Conservation (phyloP, 345 rosid genomes). For the Cardamine chenopodiifolia region DNA sequence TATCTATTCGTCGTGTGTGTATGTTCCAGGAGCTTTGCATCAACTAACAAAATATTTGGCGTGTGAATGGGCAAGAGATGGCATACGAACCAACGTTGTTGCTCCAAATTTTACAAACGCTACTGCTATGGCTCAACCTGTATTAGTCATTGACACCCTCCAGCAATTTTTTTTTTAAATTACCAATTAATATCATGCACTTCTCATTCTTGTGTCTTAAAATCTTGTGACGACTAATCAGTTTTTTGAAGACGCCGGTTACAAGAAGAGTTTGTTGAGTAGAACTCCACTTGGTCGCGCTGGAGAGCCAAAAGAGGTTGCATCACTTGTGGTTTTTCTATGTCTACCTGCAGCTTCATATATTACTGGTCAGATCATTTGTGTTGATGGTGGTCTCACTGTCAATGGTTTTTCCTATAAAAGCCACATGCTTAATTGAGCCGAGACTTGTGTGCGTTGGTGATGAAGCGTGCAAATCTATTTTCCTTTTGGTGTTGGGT, state of each 20-base stretch:
- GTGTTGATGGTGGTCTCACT: constrained; percentile 33
- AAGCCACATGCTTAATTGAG: constrained; percentile 6
- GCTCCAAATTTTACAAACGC: not conserved
- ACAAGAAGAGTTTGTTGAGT: not conserved
- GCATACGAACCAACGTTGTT: constrained; percentile 2
- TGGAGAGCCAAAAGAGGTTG: constrained; percentile 21
- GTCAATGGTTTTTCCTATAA: constrained; percentile 22
- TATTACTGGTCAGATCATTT: constrained; percentile 36
- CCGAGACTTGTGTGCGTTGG: not conserved
- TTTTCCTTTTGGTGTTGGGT: no score
- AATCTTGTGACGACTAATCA: constrained; percentile 5
- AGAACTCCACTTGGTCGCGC: constrained; percentile 30
- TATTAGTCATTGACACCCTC: not conserved
- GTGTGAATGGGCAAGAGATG: constrained; percentile 32
- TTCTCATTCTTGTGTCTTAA: not conserved
- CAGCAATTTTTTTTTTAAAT: not conserved
- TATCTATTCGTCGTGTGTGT: not conserved
- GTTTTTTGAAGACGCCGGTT: not conserved
- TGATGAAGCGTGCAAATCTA: no score
- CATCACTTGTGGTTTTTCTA: constrained; percentile 23
- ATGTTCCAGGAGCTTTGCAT: constrained; percentile 13
- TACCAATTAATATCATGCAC: not conserved
- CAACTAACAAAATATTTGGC: constrained; percentile 26
- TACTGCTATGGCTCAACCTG: not conserved
- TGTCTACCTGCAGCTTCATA: constrained; percentile 27